phyloP scores from a whole-genome alignment of 495 filamentous ascomycete genomes.

The Penicillium turbatum region DNA sequence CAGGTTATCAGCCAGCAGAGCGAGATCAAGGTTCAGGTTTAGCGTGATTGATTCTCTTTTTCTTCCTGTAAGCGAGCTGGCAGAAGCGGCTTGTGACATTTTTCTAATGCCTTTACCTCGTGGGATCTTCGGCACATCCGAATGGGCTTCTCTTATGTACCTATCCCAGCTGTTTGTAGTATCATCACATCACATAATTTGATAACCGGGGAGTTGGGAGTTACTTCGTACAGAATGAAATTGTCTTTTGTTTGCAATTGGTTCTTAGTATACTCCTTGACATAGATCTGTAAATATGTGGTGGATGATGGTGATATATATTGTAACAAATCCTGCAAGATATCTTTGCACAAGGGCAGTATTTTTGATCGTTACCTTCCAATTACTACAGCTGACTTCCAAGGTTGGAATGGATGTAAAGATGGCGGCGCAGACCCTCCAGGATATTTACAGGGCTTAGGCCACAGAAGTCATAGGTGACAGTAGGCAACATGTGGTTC shows the following conservation, averaged over 20 bases:
- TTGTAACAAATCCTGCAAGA: too few relatives aligned
- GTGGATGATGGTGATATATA: too few relatives aligned
- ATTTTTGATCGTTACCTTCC: too few relatives aligned
- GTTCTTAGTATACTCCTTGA: neutral
- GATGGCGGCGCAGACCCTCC: too few relatives aligned
- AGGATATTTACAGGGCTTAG: too few relatives aligned
- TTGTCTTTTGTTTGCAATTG: neutral
- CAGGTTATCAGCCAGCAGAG: constrained; percentile 40
- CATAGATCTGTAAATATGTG: too few relatives aligned
- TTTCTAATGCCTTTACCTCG: neutral
- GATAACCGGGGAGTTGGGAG: neutral
- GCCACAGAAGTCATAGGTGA: too few relatives aligned
- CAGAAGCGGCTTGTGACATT: neutral
- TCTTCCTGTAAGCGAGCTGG: neutral
- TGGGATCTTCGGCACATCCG: neutral
- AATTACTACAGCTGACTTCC: too few relatives aligned
- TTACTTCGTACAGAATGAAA: neutral
- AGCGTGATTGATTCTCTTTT: neutral
- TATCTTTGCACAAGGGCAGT: too few relatives aligned
- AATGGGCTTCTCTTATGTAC: neutral
- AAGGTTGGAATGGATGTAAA: too few relatives aligned
- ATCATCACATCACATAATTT: neutral
- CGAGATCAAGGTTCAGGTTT: constrained; percentile 26
- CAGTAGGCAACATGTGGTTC: too few relatives aligned
- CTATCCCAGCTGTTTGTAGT: neutral